Conservation (phyloP, 352 stramenopile genomes). For the Globisporangium polare region DNA sequence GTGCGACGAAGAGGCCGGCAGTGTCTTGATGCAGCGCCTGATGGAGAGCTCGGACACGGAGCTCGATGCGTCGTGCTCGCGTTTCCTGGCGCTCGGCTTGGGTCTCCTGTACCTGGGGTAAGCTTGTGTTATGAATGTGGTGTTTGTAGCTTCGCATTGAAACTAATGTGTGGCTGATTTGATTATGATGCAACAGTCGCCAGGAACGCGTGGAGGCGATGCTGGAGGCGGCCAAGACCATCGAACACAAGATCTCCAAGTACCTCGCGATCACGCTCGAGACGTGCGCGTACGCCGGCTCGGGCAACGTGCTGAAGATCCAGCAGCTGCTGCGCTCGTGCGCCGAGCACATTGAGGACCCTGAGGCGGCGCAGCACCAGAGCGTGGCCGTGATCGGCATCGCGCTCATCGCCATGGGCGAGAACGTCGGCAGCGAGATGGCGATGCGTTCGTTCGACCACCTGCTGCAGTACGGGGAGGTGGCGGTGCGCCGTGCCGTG, state of each 20-base stretch:
- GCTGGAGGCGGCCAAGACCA: conserved; percentile 97
- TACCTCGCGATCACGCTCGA: conserved; percentile 97
- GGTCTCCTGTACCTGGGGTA: conserved; percentile 97
- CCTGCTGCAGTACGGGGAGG: conserved; percentile 99
- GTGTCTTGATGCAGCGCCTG: conserved; percentile 94
- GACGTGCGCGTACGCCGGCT: conserved; percentile 97
- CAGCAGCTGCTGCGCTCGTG: conserved; percentile 98
- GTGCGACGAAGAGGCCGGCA: conserved; percentile 96
- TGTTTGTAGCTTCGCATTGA: neutral
- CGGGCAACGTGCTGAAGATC: conserved; percentile 98
- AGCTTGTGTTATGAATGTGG: conserved; percentile 17
- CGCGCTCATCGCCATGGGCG: conserved; percentile 97
- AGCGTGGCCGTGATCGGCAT: conserved; percentile 97
- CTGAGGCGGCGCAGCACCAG: conserved; percentile 81
- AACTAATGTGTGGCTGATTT: conserved; percentile 5
- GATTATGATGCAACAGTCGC: conserved; percentile 25
- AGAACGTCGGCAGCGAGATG: conserved; percentile 98
- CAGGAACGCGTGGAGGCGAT: conserved; percentile 97
- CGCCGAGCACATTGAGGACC: conserved; percentile 94
- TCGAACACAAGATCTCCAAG: conserved; percentile 97
- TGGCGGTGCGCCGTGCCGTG: conserved; percentile 95
- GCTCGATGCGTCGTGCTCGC: conserved; percentile 94
- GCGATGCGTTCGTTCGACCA: conserved; percentile 98
- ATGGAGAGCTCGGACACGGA: conserved; percentile 98
- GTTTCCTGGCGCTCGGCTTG: conserved; percentile 96